Evolutionary conservation across 257 asterid genomes (phyloP).

Genomic region (Orobanche coerulescens): DNA sequence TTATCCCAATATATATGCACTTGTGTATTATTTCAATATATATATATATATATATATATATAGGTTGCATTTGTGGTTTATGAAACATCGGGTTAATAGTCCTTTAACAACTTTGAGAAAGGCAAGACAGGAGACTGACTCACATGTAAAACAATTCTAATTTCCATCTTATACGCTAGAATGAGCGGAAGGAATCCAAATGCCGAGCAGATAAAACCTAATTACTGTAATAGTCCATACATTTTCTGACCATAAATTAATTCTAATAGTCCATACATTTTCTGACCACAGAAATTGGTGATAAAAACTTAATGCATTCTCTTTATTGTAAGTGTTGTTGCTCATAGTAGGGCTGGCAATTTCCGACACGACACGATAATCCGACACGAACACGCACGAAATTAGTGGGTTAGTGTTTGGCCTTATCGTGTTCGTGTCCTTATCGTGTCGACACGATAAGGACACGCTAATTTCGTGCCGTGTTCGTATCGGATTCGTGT

Average conservation of each 20-base stretch:
- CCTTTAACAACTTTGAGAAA: background rate
- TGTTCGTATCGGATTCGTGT: too few relatives aligned
- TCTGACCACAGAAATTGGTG: slow-evolving; percentile 10
- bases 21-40: too few relatives aligned
- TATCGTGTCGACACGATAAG: too few relatives aligned
- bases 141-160: slow-evolving; percentile 1
- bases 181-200: slow-evolving; percentile 1
- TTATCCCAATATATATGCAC: too few relatives aligned
- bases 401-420: too few relatives aligned
- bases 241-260: too few relatives aligned
- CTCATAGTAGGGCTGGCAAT: too few relatives aligned
- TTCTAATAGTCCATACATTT: slow-evolving; percentile 7
- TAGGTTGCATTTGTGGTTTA: background rate
- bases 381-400: too few relatives aligned
- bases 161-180: slow-evolving; percentile 6
- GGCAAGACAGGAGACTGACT: background rate
- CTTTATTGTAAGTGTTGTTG: slow-evolving; percentile 6
- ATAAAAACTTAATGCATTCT: background rate
- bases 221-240: too few relatives aligned
- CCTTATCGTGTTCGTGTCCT: too few relatives aligned
- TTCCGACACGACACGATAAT: too few relatives aligned
- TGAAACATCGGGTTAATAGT: background rate
- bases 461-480: too few relatives aligned
- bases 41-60: background rate
- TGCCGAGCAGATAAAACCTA: slow-evolving; percentile 13